Evolutionary conservation across 148 eudicot species (phyloP).

Genomic region (Tetragonia tetragonoides): DNA sequence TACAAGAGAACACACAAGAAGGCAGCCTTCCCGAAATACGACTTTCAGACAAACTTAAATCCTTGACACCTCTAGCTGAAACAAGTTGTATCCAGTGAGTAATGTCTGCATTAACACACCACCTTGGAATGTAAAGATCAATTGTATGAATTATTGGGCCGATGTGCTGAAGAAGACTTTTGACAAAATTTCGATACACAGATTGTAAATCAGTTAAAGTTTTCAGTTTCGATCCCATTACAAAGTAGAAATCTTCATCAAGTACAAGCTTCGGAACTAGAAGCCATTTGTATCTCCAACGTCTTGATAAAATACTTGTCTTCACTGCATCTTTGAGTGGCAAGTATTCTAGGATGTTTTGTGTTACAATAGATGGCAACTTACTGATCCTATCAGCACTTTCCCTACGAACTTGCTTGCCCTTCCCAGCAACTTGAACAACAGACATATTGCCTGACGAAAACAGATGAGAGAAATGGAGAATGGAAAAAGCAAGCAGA

Average conservation of each 20-base stretch:
- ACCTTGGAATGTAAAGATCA: not conserved
- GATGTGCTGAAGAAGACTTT: conserved; percentile 6
- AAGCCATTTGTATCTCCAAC: conserved; percentile 3
- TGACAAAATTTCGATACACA: not conserved
- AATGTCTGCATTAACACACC: conserved; percentile 2
- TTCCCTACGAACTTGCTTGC: not conserved
- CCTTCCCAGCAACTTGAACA: not conserved
- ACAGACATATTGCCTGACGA: no score
- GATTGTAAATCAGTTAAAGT: not conserved
- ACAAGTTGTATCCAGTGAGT: conserved; percentile 9
- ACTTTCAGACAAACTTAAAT: not conserved
- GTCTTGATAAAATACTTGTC: conserved; percentile 4
- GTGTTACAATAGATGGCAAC: not conserved
- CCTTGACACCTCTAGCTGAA: conserved; percentile 3
- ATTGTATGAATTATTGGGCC: conserved; percentile 16
- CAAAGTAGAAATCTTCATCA: not conserved
- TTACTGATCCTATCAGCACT: conserved; percentile 1
- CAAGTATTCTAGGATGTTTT: not conserved
- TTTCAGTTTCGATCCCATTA: not conserved
- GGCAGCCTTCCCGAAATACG: not conserved
- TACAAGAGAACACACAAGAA: conserved; percentile 20
- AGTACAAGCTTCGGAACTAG: not conserved
- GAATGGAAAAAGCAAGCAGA: no score
- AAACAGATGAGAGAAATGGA: no score
- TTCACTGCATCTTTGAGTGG: conserved; percentile 2